Conservation (phyloP, 192 early-diverging fungal species). For the Backusella psychrophila region DNA sequence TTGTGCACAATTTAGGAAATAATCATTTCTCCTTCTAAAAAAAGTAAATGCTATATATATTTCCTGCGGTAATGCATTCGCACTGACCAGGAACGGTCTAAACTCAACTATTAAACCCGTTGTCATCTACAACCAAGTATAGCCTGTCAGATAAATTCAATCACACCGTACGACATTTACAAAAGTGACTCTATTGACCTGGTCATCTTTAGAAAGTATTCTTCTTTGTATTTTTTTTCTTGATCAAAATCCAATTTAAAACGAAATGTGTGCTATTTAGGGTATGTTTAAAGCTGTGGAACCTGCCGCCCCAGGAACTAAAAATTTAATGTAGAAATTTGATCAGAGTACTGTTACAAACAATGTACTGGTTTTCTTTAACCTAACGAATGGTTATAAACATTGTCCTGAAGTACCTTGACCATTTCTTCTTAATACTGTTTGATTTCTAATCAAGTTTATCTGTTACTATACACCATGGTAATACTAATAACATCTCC, state of each 20-base stretch:
- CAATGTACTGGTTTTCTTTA: neutral
- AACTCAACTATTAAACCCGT: neutral
- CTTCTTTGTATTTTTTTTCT: neutral
- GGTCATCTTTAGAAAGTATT: neutral
- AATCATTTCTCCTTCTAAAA: neutral
- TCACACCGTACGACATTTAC: neutral
- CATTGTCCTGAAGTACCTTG: neutral
- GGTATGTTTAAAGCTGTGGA: neutral
- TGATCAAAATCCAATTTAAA: neutral
- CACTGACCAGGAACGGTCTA: neutral
- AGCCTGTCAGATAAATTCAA: neutral
- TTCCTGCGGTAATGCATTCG: neutral
- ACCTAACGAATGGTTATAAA: neutral
- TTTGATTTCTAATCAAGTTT: too few relatives aligned
- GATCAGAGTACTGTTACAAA: constrained; percentile 7
- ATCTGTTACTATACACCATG: too few relatives aligned
- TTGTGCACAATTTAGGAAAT: neutral
- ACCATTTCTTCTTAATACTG: too few relatives aligned
- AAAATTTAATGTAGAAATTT: neutral
- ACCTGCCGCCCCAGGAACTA: neutral
- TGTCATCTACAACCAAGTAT: neutral
- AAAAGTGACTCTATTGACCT: neutral
- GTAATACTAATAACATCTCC: neutral
- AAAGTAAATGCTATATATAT: neutral
- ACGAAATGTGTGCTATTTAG: neutral